Evolutionary conservation across 1,139 yeast genomes (phyloP), one percentile per base, ranked within the genome.

Genomic region (Pichia cactophila): DNA sequence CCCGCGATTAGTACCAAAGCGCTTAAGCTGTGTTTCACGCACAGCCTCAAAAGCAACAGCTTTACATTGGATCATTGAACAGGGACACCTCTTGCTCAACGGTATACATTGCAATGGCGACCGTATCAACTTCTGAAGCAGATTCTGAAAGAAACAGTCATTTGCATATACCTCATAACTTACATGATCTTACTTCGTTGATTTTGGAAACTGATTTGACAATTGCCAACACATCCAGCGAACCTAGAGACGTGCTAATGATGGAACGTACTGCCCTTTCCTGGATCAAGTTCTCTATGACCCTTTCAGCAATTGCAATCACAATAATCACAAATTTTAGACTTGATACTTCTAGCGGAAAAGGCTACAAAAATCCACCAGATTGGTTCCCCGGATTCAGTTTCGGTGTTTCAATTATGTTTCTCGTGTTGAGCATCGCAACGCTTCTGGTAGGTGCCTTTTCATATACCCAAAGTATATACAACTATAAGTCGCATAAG

Each of bases 231-330:
- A 65, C 70, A 8, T 68, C 77, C 4, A 75, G 81, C 1, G 81
- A 80, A 52, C 84, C 86, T 0, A 65, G 86, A 49, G 86, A 81
- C 61, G 78, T 79, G 26, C 63, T 80, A 16, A 83, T 80, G 67
- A 75, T 77, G 51, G 86, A 80, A 58, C 63, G 85, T 43, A 79
- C 85, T 0, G 70, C 80, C 33, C 64, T 81, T 11, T 69, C 79
- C 33, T 77, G 80, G 63, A 64, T 78, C 45, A 69, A 80, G 50
- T 77, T 80, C 55, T 64, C 82, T 0, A 66, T 75, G 1, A 69
- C 80, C 1, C 64, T 80, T 14, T 70, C 75, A 47, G 66, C 81
- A 41, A 69, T 80, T 2, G 74, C 83, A 1, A 64, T 78, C 47
- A 80, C 81, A 0, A 70, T 80, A 36, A 57, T 77, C 8, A 56